Evolutionary conservation across 2,329 filamentous ascomycete genomes (phyloP).

Genomic region (Aureobasidium subglaciale): DNA sequence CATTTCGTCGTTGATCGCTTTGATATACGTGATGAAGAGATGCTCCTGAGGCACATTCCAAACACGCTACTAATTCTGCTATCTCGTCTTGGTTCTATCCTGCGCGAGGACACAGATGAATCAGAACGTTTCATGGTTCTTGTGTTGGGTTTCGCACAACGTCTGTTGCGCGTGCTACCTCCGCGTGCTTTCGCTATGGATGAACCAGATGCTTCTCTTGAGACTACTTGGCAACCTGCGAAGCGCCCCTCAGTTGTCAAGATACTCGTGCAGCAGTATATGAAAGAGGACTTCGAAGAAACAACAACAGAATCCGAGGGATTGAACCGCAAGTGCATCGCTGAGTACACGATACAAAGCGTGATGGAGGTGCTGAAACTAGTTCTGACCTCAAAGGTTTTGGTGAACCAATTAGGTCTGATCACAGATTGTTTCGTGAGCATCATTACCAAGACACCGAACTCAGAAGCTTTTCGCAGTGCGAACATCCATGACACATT

Average conservation of each 20-base stretch:
- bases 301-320: background rate
- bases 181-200: slow-evolving; percentile 15
- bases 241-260: background rate
- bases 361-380: background rate
- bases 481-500: slow-evolving; percentile 5
- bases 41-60: slow-evolving; percentile 80
- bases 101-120: background rate
- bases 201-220: background rate
- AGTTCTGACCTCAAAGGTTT: background rate
- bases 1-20: slow-evolving; percentile 81
- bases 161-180: slow-evolving; percentile 23
- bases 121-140: slow-evolving; percentile 19
- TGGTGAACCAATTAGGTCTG: background rate
- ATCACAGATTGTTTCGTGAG: slow-evolving; percentile 6
- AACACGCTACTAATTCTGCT: slow-evolving; percentile 58
- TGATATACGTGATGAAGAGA: slow-evolving; percentile 92
- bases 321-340: background rate
- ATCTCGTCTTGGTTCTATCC: slow-evolving; percentile 30
- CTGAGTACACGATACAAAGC: slow-evolving; percentile 5
- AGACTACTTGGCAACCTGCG: background rate
- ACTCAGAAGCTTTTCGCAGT: background rate
- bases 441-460: background rate
- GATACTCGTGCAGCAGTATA: slow-evolving; percentile 5
- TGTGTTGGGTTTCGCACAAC: slow-evolving; percentile 16
- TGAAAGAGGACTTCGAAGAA: background rate